Base-by-base conservation (phyloP, 768 basidiomycete species). In the Termitomyces sp. region DNA sequence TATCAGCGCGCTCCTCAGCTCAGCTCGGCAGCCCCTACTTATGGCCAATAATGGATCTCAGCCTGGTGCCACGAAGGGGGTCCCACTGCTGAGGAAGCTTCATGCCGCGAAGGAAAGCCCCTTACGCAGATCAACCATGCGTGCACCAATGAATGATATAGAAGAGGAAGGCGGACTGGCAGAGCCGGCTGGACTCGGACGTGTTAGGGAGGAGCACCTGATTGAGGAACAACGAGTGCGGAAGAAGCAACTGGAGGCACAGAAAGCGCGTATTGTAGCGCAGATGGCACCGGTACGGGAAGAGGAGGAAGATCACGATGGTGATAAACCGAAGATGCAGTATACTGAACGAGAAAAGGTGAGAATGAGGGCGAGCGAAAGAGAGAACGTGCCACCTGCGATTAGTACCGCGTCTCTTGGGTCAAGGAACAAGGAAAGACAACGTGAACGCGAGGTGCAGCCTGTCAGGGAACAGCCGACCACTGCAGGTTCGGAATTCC, bases 221-320 rank as follows among this genome's bases (percentile, higher is more conserved):
- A 74, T 74, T 57, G 76, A 77, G 62, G 75, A 76, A 56, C 64
- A 70, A 63, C 68, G 77, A 53, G 63, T 69, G 64, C 77, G 77
- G 71, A 83, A 78, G 76, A 90, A 93, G 74, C 92, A 94, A 74
- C 76, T 96, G 42, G 94, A 94, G 71, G 85, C 86, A 11, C 94
- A 95, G 76, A 96, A 96, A 75, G 94, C 94, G 52, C 81, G 94
- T 59, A 95, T 96, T 61, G 94, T 96, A 2, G 91, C 92, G 53
- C 92, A 96, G 78, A 96, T 96, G 94, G 92, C 86, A 3, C 89
- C 89, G 29, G 79, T 79, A 20, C 73, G 74, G 56, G 81, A 83
- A 50, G 81, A 81, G 59, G 73, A 72, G 15, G 76, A 78, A 34
- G 77, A 77, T 15, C 68, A 57, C 9, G 72, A 65, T 38, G 68